Conservation (phyloP, 768 basidiomycete genomes). For the Galerina sulciceps region DNA sequence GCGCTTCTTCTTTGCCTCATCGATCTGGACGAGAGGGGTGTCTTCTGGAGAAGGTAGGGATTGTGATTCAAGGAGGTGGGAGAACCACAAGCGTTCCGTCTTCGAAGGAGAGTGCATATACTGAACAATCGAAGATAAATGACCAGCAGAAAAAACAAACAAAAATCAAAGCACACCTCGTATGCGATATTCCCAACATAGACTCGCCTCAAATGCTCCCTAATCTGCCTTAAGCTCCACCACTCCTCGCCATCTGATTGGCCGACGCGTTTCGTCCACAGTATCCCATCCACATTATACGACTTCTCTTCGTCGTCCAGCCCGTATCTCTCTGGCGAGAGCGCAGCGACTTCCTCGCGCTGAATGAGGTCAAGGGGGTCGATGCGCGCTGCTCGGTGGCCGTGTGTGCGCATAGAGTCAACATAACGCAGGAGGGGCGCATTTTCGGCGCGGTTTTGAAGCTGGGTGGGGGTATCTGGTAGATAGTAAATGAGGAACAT, state of each 20-base stretch:
- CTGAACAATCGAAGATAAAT: slow-evolving; percentile 23
- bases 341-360: slow-evolving; percentile 77
- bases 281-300: slow-evolving; percentile 81
- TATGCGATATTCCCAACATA: slow-evolving; percentile 90
- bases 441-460: slow-evolving; percentile 70
- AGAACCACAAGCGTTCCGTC: slow-evolving; percentile 89
- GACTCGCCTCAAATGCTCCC: slow-evolving; percentile 65
- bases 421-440: slow-evolving; percentile 83
- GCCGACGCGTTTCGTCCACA: slow-evolving; percentile 67
- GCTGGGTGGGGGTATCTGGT: slow-evolving; percentile 66
- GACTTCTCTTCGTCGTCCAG: slow-evolving; percentile 52
- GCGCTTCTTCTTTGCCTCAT: slow-evolving; percentile 49
- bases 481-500: not conserved
- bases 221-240: slow-evolving; percentile 77
- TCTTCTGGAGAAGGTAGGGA: slow-evolving; percentile 39
- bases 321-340: slow-evolving; percentile 80
- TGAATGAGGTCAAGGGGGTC: slow-evolving; percentile 90
- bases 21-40: slow-evolving; percentile 30
- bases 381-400: slow-evolving; percentile 83
- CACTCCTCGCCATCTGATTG: slow-evolving; percentile 36
- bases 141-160: not conserved
- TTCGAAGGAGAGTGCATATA: slow-evolving; percentile 90
- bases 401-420: slow-evolving; percentile 85
- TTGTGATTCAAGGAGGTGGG: slow-evolving; percentile 78
- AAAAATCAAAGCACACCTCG: slow-evolving; percentile 49